Evolutionary conservation across 2,329 filamentous ascomycete genomes (phyloP).

Genomic region (Penicillium glabrum): DNA sequence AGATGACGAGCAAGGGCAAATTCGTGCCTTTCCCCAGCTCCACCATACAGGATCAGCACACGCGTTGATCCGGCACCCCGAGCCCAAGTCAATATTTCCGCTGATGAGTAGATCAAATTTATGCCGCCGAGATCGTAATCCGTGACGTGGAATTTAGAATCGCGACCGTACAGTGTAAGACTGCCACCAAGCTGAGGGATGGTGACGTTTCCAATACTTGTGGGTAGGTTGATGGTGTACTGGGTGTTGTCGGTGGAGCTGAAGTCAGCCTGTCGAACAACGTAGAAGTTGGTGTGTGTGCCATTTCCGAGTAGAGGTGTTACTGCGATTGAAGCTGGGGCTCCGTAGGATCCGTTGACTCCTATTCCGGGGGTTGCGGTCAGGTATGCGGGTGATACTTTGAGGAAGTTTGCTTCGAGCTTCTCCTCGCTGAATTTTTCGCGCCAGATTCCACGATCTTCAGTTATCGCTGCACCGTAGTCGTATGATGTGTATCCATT

Average conservation of each 20-base stretch:
- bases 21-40: slow-evolving; percentile 27
- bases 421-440: slow-evolving; percentile 79
- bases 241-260: slow-evolving; percentile 8
- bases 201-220: slow-evolving; percentile 25
- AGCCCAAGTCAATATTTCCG: slow-evolving; percentile 33
- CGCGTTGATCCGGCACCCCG: slow-evolving; percentile 7
- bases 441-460: slow-evolving; percentile 64
- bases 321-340: slow-evolving; percentile 9
- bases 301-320: slow-evolving; percentile 10
- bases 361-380: slow-evolving; percentile 51
- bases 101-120: slow-evolving; percentile 28
- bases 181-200: slow-evolving; percentile 26
- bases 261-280: slow-evolving; percentile 17
- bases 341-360: slow-evolving; percentile 8
- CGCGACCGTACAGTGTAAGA: slow-evolving; percentile 23
- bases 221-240: slow-evolving; percentile 15
- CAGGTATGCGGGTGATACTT: slow-evolving; percentile 68
- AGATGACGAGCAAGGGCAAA: slow-evolving; percentile 19
- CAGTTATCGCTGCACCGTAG: slow-evolving; percentile 62
- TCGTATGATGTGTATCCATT: slow-evolving; percentile 62
- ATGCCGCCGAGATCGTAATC: slow-evolving; percentile 28
- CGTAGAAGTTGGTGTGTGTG: slow-evolving; percentile 11
- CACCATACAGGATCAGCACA: slow-evolving; percentile 32
- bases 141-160: slow-evolving; percentile 34
- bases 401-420: slow-evolving; percentile 71